Base-by-base conservation (phyloP, 306 rosid genomes). In the Medicago lupulina region DNA sequence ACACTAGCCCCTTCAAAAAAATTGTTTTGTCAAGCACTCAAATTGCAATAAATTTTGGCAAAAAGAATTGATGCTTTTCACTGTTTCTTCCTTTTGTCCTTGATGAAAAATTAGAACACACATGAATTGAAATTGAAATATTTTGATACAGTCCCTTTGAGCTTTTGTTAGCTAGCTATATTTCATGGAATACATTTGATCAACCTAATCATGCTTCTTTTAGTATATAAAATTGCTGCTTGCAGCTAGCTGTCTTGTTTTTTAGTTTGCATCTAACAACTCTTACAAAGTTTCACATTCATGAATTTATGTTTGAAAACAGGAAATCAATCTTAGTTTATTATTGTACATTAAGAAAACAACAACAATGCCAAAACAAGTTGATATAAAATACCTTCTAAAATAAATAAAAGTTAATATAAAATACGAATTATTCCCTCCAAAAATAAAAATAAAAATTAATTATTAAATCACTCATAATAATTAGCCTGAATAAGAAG, bases 221-320 rank as follows among this genome's bases (percentile, higher is more conserved):
- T 19, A 57, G 5, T 5, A 58, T 58, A 11, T n/a, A 58, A 21
- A 23, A 12, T 12, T 58, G 61, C 23, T 58, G 64, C 36, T 58
- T 58, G 64, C n/a, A 58, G 38, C 63, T 21, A 58, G 36, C 64
- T 58, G 38, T 58, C 64, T 58, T 58, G 64, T 36, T 58, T 58
- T 58, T 23, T 58, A 58, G 14, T 58, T 23, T 58, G 64, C 6
- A 21, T 58, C 36, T 25, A 57, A 58, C 64, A 23, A 11, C 64
- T 6, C 38, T 23, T 58, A 6, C 64, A 58, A 55, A 31, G 13
- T n/a, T 54, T 54, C 25, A 19, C 15, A 19, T 55, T 54, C 61
- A 55, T 55, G 61, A 18, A 16, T 51, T n/a, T 51, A 4, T 51
- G 17, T 7, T 51, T 2, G 4, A 6, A 4, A 50, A 44, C 13